phyloP scores from a whole-genome alignment of 2,329 filamentous ascomycete genomes.

The Ophiostoma australiae region DNA sequence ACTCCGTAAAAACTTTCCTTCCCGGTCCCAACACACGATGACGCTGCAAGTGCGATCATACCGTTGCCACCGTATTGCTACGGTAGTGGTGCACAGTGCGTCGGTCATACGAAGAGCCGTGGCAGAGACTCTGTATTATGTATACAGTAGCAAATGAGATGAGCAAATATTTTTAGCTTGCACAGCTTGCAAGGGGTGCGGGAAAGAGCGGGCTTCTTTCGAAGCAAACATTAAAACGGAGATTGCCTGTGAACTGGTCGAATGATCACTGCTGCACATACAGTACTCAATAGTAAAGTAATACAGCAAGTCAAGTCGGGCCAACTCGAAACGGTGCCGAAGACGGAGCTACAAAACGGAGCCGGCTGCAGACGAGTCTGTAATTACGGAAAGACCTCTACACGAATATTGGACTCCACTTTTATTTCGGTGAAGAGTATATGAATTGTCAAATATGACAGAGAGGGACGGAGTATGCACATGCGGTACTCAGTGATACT shows the following conservation, averaged over 20 bases:
- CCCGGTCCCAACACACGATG: neutral
- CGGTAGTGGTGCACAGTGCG: neutral
- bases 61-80: constrained; percentile 8
- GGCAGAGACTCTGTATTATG: neutral
- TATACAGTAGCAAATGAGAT: neutral
- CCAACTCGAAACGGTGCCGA: neutral
- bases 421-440: constrained; percentile 1
- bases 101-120: neutral
- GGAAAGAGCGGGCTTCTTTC: neutral
- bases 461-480: neutral
- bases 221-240: neutral
- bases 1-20: neutral
- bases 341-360: neutral
- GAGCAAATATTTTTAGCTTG: neutral
- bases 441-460: neutral
- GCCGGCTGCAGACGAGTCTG: neutral
- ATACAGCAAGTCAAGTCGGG: neutral
- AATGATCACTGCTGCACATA: too few relatives aligned
- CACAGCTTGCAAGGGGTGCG: neutral
- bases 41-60: constrained; percentile 6
- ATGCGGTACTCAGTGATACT: too few relatives aligned
- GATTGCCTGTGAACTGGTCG: neutral
- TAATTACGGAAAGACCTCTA: neutral
- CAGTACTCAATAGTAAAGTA: too few relatives aligned
- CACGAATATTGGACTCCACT: constrained; percentile 2